Conservation (phyloP, 129 eudicot species). For the Tagetes patula region DNA sequence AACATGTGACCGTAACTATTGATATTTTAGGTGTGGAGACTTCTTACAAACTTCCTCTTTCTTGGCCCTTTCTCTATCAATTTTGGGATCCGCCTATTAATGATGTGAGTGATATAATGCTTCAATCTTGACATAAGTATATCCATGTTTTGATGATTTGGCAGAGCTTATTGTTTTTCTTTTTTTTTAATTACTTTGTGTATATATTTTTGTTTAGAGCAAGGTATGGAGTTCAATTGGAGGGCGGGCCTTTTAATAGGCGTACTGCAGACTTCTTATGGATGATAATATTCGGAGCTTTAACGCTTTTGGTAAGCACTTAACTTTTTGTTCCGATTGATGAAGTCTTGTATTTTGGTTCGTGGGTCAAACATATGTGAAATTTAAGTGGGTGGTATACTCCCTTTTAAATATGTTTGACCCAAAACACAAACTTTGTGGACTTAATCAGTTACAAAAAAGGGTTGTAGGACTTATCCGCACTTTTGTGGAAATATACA, state of each 20-base stretch:
- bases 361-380: too few species aligned
- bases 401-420: too few species aligned
- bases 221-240: constrained; percentile 88
- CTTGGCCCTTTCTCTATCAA: constrained; percentile 23
- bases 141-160: background rate
- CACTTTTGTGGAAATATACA: too few species aligned
- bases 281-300: constrained; percentile 86
- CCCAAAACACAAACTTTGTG: too few species aligned
- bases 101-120: constrained; percentile 12
- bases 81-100: constrained; percentile 13
- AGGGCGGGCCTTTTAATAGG: constrained; percentile 70
- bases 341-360: too few species aligned
- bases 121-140: background rate
- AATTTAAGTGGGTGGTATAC: too few species aligned
- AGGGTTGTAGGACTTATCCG: too few species aligned
- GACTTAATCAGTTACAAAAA: too few species aligned
- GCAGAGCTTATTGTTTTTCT: background rate
- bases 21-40: constrained; percentile 21
- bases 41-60: constrained; percentile 16
- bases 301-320: constrained; percentile 52
- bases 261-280: constrained; percentile 86
- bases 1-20: background rate
- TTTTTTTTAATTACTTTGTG: background rate
- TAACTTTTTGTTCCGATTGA: too few species aligned
- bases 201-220: background rate